Evolutionary conservation across 768 basidiomycete species (phyloP).

Genomic region (Amanita inopinata): DNA sequence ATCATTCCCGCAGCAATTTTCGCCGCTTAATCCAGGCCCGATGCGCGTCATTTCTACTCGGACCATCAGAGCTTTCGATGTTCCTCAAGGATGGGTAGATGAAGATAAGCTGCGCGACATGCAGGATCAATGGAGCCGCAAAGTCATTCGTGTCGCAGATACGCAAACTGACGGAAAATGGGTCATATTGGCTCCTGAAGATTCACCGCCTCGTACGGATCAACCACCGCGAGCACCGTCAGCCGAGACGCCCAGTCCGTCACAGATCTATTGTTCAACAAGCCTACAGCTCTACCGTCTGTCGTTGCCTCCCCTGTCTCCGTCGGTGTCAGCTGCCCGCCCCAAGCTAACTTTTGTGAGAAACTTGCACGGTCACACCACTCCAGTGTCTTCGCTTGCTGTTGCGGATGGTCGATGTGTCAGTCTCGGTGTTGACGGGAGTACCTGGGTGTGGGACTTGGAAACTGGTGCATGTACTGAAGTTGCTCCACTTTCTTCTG

Average conservation of each 20-base stretch:
- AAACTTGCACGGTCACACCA: conserved; percentile 58
- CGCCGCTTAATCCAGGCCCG: conserved; percentile 15
- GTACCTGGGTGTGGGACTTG: conserved; percentile 83
- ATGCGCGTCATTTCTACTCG: conserved; percentile 50
- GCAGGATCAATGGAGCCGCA: conserved; percentile 73
- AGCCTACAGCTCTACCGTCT: conserved; percentile 71
- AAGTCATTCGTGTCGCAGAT: conserved; percentile 58
- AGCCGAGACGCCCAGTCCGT: conserved; percentile 17
- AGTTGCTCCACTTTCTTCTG: conserved; percentile 23
- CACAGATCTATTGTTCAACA: conserved; percentile 29
- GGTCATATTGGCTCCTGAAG: conserved; percentile 65
- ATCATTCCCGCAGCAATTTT: conserved; percentile 8
- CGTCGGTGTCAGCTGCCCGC: conserved; percentile 38
- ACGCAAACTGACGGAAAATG: conserved; percentile 82
- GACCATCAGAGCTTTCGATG: conserved; percentile 58
- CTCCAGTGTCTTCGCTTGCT: conserved; percentile 56
- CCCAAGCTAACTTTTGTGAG: conserved; percentile 68
- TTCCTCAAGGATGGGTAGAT: conserved; percentile 67
- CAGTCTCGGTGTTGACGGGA: conserved; percentile 59
- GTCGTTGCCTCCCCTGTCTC: conserved; percentile 37
- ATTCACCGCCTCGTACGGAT: conserved; percentile 18
- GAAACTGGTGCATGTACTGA: conserved; percentile 46
- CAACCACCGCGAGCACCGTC: conserved; percentile 15
- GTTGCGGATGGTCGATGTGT: conserved; percentile 80
- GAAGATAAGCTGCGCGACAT: conserved; percentile 48